Evolutionary conservation across 2,329 filamentous ascomycete species (phyloP).

Genomic region (Colletotrichum sp.): DNA sequence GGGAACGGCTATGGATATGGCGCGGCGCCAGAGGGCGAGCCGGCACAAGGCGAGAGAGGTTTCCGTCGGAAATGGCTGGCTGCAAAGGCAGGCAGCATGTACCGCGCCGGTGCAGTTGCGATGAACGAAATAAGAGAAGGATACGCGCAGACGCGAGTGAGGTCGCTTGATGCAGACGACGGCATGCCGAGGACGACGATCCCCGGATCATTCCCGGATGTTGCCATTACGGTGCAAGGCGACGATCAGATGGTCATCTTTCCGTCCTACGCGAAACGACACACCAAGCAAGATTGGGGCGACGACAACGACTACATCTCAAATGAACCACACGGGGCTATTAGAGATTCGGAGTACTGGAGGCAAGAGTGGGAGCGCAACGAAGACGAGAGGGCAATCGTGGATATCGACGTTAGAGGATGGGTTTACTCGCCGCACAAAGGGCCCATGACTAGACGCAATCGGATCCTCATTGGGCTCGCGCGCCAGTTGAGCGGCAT

Average conservation of each 20-base stretch:
- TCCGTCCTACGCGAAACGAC: constrained; percentile 86
- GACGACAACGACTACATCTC: constrained; percentile 33
- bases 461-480: constrained; percentile 84
- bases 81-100: constrained; percentile 62
- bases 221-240: constrained; percentile 78
- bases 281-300: constrained; percentile 58
- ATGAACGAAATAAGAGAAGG: constrained; percentile 65
- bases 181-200: constrained; percentile 52
- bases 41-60: constrained; percentile 62
- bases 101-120: constrained; percentile 60
- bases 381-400: constrained; percentile 82
- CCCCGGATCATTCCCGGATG: constrained; percentile 82
- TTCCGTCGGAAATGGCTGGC: constrained; percentile 80
- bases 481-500: constrained; percentile 89
- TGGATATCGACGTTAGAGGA: constrained; percentile 93
- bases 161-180: constrained; percentile 37
- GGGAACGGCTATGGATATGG: constrained; percentile 36
- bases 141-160: constrained; percentile 57
- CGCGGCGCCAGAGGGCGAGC: constrained; percentile 28
- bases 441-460: constrained; percentile 85
- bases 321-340: constrained; percentile 40
- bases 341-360: constrained; percentile 76
- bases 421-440: constrained; percentile 92
- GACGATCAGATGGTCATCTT: constrained; percentile 95
- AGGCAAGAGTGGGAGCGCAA: constrained; percentile 77